Percentiles rank a stretch among this genome's conserved stretches.
Conservation (phyloP, 495 filamentous ascomycete species). For the Penicillium manginii region DNA sequence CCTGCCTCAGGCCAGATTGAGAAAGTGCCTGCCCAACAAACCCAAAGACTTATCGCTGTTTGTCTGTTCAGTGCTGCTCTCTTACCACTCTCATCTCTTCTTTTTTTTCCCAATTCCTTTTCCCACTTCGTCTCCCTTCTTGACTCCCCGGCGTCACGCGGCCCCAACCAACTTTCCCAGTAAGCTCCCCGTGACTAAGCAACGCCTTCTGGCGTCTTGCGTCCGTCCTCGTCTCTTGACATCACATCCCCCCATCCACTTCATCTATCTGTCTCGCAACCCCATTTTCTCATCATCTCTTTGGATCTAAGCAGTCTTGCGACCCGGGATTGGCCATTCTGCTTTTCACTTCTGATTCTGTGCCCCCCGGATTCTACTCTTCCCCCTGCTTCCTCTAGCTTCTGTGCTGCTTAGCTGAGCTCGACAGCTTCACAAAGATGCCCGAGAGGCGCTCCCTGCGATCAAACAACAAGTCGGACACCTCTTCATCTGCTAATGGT, state of each 20-base stretch:
- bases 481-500: slow-evolving; percentile 61
- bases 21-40: slow-evolving; percentile 6
- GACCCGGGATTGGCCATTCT: slow-evolving; percentile 25
- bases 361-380: slow-evolving; percentile 22
- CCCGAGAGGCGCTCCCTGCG: slow-evolving; percentile 60
- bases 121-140: neutral
- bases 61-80: neutral
- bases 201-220: slow-evolving; percentile 37
- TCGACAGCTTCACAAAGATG: slow-evolving; percentile 50
- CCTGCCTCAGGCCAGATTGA: slow-evolving; percentile 19
- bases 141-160: slow-evolving; percentile 1
- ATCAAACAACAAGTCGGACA: slow-evolving; percentile 60
- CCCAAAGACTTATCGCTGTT: neutral
- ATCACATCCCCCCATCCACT: slow-evolving; percentile 51
- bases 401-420: slow-evolving; percentile 42
- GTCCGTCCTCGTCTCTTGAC: slow-evolving; percentile 49
- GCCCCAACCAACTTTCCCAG: slow-evolving; percentile 10
- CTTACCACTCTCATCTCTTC: neutral
- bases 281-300: slow-evolving; percentile 28
- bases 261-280: slow-evolving; percentile 37
- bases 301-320: slow-evolving; percentile 20
- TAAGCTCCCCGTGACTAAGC: slow-evolving; percentile 51
- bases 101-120: slow-evolving; percentile 5
- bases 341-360: slow-evolving; percentile 20
- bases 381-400: slow-evolving; percentile 37